A percentile compares a stretch with the other conserved stretches of the same genome.
Conservation (phyloP, 352 stramenopile species). For the Achlya hypogyna region DNA sequence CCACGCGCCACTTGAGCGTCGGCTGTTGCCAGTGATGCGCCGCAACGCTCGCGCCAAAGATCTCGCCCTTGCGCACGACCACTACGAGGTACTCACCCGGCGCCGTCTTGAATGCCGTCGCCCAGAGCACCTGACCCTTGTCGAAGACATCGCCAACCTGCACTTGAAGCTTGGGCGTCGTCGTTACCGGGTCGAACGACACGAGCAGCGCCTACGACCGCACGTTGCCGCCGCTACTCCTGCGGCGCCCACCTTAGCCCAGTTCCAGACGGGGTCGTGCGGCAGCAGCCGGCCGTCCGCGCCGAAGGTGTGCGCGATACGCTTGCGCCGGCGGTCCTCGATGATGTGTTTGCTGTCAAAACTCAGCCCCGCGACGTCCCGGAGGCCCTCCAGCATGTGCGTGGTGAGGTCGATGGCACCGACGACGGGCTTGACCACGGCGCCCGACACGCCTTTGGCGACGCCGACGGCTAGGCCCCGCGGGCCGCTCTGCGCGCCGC, state of each 20-base stretch:
- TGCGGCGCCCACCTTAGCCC: neutral
- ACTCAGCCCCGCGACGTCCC: conserved; percentile 3
- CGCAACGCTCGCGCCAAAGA: neutral
- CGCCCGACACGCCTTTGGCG: conserved; percentile 11
- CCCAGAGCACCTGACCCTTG: neutral
- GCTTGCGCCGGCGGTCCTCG: conserved; percentile 1
- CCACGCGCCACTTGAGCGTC: neutral
- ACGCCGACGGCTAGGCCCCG: neutral
- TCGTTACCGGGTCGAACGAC: neutral
- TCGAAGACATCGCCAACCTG: neutral
- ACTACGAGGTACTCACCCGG: neutral
- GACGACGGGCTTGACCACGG: conserved; percentile 17
- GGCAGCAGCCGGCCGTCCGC: conserved; percentile 9
- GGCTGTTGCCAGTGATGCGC: conserved; percentile 13
- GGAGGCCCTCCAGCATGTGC: conserved; percentile 15
- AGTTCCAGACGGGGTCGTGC: neutral
- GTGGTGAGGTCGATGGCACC: conserved; percentile 15
- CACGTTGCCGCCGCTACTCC: neutral
- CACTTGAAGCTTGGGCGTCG: neutral
- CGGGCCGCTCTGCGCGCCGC: neutral
- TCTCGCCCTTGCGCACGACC: conserved; percentile 6
- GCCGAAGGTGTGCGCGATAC: conserved; percentile 13
- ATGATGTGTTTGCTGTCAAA: conserved; percentile 11
- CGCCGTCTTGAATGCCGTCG: conserved; percentile 15
- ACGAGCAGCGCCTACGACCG: neutral